Conservation (phyloP, 2,329 filamentous ascomycete genomes). For the Cladosporium sp. region DNA sequence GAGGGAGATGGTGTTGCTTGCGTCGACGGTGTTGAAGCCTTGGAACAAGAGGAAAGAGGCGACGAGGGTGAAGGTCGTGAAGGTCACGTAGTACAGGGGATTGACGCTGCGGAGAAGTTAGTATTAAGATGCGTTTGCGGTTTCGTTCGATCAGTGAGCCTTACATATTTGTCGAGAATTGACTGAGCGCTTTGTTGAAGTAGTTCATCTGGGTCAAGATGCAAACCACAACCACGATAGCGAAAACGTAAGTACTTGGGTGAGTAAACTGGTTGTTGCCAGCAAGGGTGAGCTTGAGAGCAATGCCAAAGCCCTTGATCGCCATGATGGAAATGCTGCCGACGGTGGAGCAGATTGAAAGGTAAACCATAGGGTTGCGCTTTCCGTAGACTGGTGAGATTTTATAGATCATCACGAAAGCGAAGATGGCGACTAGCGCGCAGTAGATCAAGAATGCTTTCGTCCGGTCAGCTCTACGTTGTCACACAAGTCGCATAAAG, state of each 20-base stretch:
- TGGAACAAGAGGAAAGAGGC: constrained; percentile 95
- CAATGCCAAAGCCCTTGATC: constrained; percentile 97
- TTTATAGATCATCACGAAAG: constrained; percentile 92
- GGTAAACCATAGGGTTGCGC: constrained; percentile 92
- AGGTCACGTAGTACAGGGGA: constrained; percentile 94
- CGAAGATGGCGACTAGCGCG: constrained; percentile 73
- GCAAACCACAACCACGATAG: constrained; percentile 87
- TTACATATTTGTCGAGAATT: constrained; percentile 96
- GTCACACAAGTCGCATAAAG: not conserved
- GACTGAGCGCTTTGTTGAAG: constrained; percentile 96
- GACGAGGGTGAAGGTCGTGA: constrained; percentile 89
- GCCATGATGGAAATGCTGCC: constrained; percentile 99
- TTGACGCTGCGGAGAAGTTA: constrained; percentile 63
- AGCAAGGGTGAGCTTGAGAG: constrained; percentile 86
- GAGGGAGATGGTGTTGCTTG: constrained; percentile 87
- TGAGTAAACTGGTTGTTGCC: constrained; percentile 95
- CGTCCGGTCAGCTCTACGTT: constrained; percentile 9
- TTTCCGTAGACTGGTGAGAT: constrained; percentile 86
- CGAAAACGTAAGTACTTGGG: constrained; percentile 95
- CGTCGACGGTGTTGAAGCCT: constrained; percentile 91
- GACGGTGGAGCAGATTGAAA: constrained; percentile 96
- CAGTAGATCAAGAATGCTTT: constrained; percentile 89
- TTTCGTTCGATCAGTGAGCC: constrained; percentile 32
- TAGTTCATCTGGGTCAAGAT: constrained; percentile 99
- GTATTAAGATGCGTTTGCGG: not conserved